Percentiles rank a stretch among this genome's conserved stretches.
Conservation (phyloP, 305 asterid genomes). For the Ajuga reptans region DNA sequence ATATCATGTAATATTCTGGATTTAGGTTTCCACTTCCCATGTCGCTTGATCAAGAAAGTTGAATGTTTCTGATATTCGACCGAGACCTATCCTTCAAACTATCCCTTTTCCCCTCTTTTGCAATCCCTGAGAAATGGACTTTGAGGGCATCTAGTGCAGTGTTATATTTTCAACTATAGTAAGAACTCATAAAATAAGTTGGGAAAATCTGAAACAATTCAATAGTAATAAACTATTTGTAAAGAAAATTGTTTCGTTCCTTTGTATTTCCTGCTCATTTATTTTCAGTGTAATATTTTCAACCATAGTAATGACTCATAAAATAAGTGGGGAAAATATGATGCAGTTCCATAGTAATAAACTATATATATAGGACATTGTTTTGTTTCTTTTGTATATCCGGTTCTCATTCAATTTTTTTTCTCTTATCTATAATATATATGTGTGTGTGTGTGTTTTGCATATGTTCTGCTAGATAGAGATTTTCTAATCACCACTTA, state of each 20-base stretch:
- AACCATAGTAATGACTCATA: background rate
- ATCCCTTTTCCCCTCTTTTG: background rate
- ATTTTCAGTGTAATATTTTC: background rate
- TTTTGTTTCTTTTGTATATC: background rate
- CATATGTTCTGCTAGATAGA: background rate
- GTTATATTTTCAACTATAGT: background rate
- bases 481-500: background rate
- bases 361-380: background rate
- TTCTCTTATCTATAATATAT: too few relatives aligned
- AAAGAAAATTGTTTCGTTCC: background rate
- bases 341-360: background rate
- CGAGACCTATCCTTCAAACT: background rate
- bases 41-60: background rate
- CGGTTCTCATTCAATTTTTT: too few relatives aligned
- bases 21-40: background rate
- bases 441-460: background rate
- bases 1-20: background rate
- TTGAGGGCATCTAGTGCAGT: background rate
- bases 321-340: background rate
- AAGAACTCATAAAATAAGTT: background rate
- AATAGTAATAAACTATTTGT: background rate
- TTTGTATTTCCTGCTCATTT: too few relatives aligned
- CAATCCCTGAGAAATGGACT: background rate
- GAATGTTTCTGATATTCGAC: background rate
- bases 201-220: background rate